phyloP scores from a whole-genome alignment of 805 yeast species.

The Wickerhamomyces ciferrii region DNA sequence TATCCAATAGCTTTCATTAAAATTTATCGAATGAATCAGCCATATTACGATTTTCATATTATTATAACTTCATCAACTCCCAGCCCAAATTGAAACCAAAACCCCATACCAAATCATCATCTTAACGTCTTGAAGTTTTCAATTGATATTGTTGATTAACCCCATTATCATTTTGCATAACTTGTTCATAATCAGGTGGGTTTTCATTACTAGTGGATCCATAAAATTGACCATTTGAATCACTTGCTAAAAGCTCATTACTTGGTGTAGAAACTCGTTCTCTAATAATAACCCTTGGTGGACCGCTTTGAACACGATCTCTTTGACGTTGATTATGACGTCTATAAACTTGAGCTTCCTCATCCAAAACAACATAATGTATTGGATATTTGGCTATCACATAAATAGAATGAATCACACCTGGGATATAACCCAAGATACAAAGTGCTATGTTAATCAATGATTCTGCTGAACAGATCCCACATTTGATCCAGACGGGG shows the following conservation, averaged over 20 bases:
- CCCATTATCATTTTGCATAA: neutral
- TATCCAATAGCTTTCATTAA: too few relatives aligned
- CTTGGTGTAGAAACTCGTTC: slow-evolving; percentile 9
- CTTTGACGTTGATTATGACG: slow-evolving; percentile 1
- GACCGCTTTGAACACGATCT: neutral
- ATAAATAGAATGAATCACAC: slow-evolving; percentile 72
- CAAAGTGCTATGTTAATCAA: slow-evolving; percentile 68
- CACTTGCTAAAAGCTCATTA: slow-evolving; percentile 3
- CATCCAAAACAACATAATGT: slow-evolving; percentile 24
- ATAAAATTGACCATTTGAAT: slow-evolving; percentile 2
- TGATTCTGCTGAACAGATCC: slow-evolving; percentile 65
- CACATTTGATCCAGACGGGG: slow-evolving; percentile 49
- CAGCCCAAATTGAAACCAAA: too few relatives aligned
- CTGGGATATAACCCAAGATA: slow-evolving; percentile 70
- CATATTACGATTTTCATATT: too few relatives aligned
- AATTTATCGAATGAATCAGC: too few relatives aligned
- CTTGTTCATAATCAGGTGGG: slow-evolving; percentile 14
- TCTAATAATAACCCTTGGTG: slow-evolving; percentile 5
- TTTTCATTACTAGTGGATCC: slow-evolving; percentile 11
- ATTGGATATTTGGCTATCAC: slow-evolving; percentile 70
- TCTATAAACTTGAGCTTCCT: slow-evolving; percentile 17
- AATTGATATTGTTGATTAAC: neutral
- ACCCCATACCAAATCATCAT: too few relatives aligned
- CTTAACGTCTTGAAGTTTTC: neutral
- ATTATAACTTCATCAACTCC: too few relatives aligned